These are phyloP conservation scores for Binderoboletus segoi DNA, from an alignment of 1,284 basidiomycete species.

Conservation along the genomic window DNA sequence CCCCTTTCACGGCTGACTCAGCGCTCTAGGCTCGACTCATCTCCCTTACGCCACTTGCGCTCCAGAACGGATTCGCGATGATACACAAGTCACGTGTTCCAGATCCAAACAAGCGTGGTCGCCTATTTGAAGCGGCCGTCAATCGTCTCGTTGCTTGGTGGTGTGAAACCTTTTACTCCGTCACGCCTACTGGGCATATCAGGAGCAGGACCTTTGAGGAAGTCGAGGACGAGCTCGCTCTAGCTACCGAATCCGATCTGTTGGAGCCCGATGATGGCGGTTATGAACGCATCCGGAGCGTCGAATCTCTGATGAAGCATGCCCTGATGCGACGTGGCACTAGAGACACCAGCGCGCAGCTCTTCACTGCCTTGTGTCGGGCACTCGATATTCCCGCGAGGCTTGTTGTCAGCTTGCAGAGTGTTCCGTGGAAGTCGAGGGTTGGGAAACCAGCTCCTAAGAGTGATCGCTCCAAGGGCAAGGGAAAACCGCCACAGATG, in stretches of 20 bases:
- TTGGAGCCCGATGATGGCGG: slow-evolving; percentile 56
- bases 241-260: slow-evolving; percentile 25
- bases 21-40: slow-evolving; percentile 74
- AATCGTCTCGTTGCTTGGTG: slow-evolving; percentile 82
- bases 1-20: slow-evolving; percentile 6
- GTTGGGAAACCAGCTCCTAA: slow-evolving; percentile 51
- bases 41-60: slow-evolving; percentile 76
- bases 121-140: slow-evolving; percentile 83
- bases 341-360: slow-evolving; percentile 85
- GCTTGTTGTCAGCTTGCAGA: slow-evolving; percentile 89
- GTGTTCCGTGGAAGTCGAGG: slow-evolving; percentile 80
- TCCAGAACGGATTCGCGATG: slow-evolving; percentile 77
- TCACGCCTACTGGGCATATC: slow-evolving; percentile 65
- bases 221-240: slow-evolving; percentile 49
- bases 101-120: slow-evolving; percentile 76
- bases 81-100: slow-evolving; percentile 86
- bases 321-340: slow-evolving; percentile 80
- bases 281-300: slow-evolving; percentile 71
- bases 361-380: slow-evolving; percentile 91
- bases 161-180: slow-evolving; percentile 71
- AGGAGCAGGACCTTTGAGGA: slow-evolving; percentile 77
- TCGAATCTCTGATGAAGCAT: slow-evolving; percentile 90
- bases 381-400: slow-evolving; percentile 87
- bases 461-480: slow-evolving; percentile 35
- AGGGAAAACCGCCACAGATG: slow-evolving; percentile 34